phyloP scores from a whole-genome alignment of 2,329 filamentous ascomycete species.

The Dactylonectria estremocensis region DNA sequence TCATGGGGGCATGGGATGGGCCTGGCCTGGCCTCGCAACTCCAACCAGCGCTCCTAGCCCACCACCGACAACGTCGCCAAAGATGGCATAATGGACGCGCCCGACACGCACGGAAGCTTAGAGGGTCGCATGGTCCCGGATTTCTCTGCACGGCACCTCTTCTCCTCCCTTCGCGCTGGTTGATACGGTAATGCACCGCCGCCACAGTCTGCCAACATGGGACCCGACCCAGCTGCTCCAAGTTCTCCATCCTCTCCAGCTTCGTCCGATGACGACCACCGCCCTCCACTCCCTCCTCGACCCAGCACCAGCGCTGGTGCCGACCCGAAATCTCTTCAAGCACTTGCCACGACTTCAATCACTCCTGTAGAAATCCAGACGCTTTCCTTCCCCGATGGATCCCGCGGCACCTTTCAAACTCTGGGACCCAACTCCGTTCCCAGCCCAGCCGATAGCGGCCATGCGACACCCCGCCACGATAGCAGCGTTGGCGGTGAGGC shows the following conservation, averaged over 20 bases:
- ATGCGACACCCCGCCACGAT: conserved; percentile 55
- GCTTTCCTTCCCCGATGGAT: conserved; percentile 79
- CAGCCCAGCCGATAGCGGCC: conserved; percentile 58
- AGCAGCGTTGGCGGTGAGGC: conserved; percentile 61
- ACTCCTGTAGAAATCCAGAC: conserved; percentile 87
- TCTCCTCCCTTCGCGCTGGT: not conserved
- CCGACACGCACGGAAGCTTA: conserved; percentile 20
- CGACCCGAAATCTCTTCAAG: conserved; percentile 62
- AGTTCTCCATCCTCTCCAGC: conserved; percentile 10
- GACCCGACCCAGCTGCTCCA: conserved; percentile 37
- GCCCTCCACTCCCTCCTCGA: conserved; percentile 71
- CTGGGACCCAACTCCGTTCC: conserved; percentile 54
- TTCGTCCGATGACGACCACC: conserved; percentile 59
- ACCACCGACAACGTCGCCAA: conserved; percentile 42
- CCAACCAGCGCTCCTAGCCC: conserved; percentile 7
- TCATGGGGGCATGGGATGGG: not conserved
- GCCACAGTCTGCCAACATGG: conserved; percentile 46
- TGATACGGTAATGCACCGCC: conserved; percentile 50
- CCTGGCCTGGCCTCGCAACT: conserved; percentile 31
- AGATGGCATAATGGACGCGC: conserved; percentile 51
- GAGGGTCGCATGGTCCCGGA: conserved; percentile 36
- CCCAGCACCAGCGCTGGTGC: conserved; percentile 55
- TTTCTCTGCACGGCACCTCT: not conserved
- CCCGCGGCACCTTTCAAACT: conserved; percentile 73
- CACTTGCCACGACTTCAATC: conserved; percentile 86